Evolutionary conservation across 352 stramenopile species (phyloP).

Genomic region (Phytophthora boehmeriae): DNA sequence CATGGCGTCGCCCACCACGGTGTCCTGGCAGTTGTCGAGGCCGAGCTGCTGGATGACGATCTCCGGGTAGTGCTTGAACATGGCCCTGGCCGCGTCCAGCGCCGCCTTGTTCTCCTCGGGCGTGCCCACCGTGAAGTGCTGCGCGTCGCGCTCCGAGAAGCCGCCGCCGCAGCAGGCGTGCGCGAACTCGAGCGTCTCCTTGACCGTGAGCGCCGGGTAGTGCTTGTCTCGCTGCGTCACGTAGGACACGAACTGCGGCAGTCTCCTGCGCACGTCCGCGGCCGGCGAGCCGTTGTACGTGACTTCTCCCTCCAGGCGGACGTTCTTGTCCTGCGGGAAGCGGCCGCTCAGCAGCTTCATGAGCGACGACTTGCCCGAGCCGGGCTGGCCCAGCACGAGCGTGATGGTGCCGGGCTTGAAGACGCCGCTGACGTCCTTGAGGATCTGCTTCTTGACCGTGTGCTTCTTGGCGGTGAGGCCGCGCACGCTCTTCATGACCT

Average conservation of each 20-base stretch:
- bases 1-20: constrained; percentile 58
- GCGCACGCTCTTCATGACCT: constrained; percentile 14
- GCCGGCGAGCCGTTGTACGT: constrained; percentile 2
- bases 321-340: constrained; percentile 30
- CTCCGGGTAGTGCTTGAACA: constrained; percentile 8
- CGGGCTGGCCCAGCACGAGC: no score
- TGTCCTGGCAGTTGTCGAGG: constrained; percentile 50
- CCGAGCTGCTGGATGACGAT: constrained; percentile 39
- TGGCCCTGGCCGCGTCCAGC: constrained; percentile 10
- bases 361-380: constrained; percentile 8
- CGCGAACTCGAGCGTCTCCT: no score
- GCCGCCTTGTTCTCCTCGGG: constrained; percentile 23
- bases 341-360: constrained; percentile 41
- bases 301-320: constrained; percentile 24
- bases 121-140: constrained; percentile 8
- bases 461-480: constrained; percentile 7
- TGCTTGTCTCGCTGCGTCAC: constrained; percentile 12
- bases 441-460: constrained; percentile 33
- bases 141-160: constrained; percentile 1
- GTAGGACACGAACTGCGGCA: constrained; percentile 12
- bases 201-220: not conserved
- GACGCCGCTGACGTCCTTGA: no score
- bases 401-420: no score
- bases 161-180: no score
- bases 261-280: not conserved